Base-by-base conservation (phyloP, 2,329 filamentous ascomycete species). In the Paraphoma chrysanthemicola region DNA sequence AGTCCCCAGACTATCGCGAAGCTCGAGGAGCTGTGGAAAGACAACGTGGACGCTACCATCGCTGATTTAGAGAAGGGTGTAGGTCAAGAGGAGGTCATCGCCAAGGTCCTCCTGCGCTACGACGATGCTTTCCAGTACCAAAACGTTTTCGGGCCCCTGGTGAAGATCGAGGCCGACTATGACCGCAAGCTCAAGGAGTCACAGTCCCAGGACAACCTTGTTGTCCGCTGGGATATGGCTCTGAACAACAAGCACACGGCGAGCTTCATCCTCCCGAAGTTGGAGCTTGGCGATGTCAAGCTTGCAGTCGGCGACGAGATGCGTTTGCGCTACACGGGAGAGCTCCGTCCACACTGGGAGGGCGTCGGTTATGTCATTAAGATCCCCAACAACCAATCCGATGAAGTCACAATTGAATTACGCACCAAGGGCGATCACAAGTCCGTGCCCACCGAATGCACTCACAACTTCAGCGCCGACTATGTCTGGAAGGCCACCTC, bases 401-500 rank as follows among this genome's bases (percentile, higher is more conserved):
- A 99, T 71, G 94, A 99, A 76, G 95, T 99, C 50, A 96, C 91
- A 9, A 90, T 99, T 63, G 95, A 99, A 77, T 81, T 99, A 73
- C 91, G 95, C 66, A 92, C 95, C 70, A 94, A 95, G 61, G 93
- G 92, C 59, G 96, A 96, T 74, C 93, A 98, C 80, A 98, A 98
- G 78, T 92, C 90, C 29, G 92, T 98, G 1, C 95, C 95, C 0
- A 97, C 92, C 0, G 94, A 99, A 71, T 95, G 94, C 77, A 97
- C 94, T 0, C 92, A 96, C 79, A 97, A 97, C 77, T 99, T 99
- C 79, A 97, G 93, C 14, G 95, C 94, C 64, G 95, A 99, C 76
- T 99, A 99, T 72, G 95, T 99, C 53, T 99, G 95, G 95, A 99
- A 99, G 77, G 95, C 96, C 12, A 99, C 96, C 0, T 98, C 94